These are phyloP conservation scores for Penicillium atrosanguineum DNA, from an alignment of 495 filamentous ascomycete species.

Conservation along the genomic window DNA sequence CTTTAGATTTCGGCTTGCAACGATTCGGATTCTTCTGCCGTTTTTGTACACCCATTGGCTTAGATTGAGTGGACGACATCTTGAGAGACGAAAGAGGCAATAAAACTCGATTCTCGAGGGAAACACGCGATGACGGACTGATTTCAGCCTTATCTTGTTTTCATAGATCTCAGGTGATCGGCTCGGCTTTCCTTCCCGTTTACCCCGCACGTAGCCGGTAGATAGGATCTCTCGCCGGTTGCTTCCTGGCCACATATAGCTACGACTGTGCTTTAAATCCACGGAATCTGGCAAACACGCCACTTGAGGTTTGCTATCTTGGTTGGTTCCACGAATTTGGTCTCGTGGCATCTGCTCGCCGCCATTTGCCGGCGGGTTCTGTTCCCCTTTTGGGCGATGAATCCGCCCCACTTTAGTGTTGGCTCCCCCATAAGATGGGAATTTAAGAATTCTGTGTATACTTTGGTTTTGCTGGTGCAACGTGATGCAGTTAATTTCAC, in stretches of 20 bases:
- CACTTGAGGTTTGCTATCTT: not conserved
- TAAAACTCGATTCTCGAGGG: not conserved
- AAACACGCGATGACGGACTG: not conserved
- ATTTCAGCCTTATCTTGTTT: not conserved
- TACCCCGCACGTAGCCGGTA: slow-evolving; percentile 3
- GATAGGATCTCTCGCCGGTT: too few species aligned
- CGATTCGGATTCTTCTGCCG: slow-evolving; percentile 27
- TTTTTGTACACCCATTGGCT: slow-evolving; percentile 7
- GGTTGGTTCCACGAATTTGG: not conserved
- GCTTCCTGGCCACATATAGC: too few species aligned
- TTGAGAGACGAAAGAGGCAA: not conserved
- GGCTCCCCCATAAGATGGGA: not conserved
- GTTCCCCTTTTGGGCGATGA: not conserved
- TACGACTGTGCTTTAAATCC: too few species aligned
- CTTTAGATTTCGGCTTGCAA: slow-evolving; percentile 25
- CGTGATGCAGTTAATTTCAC: too few species aligned
- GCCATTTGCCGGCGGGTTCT: not conserved
- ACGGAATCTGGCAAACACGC: too few species aligned
- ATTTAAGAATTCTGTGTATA: too few species aligned
- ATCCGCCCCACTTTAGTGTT: not conserved
- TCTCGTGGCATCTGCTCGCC: not conserved
- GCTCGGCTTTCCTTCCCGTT: slow-evolving; percentile 4
- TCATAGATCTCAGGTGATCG: slow-evolving; percentile 3
- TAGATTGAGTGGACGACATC: too few species aligned
- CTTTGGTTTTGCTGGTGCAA: too few species aligned